These are phyloP conservation scores for Xylogone sp. DNA, from an alignment of 2,329 filamentous ascomycete genomes.

Conservation along the genomic window DNA sequence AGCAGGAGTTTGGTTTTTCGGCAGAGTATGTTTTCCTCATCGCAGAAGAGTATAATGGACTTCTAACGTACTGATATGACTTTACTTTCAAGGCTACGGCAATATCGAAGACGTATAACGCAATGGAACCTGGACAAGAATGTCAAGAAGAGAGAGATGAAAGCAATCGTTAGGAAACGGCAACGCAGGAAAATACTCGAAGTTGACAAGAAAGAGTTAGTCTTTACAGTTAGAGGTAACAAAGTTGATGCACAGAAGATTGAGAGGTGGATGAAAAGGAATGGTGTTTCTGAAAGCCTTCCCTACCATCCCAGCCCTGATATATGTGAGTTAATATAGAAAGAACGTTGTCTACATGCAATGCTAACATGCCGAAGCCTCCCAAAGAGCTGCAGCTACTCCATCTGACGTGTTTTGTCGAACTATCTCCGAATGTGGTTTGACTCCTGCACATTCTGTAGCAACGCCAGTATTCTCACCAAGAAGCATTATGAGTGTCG, in stretches of 20 bases:
- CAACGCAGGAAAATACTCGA: background rate
- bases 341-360: too few species aligned
- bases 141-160: background rate
- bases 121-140: background rate
- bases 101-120: background rate
- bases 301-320: too few species aligned
- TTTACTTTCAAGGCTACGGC: background rate
- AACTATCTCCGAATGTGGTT: too few species aligned
- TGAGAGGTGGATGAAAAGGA: background rate
- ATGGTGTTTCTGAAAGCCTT: too few species aligned
- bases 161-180: background rate
- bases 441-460: too few species aligned
- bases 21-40: background rate
- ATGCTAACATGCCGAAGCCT: too few species aligned
- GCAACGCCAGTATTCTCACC: too few species aligned
- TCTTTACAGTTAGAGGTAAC: background rate
- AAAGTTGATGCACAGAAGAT: background rate
- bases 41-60: background rate
- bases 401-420: too few species aligned
- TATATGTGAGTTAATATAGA: too few species aligned
- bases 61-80: background rate
- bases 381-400: too few species aligned
- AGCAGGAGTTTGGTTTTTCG: background rate
- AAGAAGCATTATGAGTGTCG: too few species aligned
- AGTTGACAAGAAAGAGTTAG: background rate